Evolutionary conservation across 2,329 filamentous ascomycete species (phyloP).

Genomic region (Ophiostoma sp.): DNA sequence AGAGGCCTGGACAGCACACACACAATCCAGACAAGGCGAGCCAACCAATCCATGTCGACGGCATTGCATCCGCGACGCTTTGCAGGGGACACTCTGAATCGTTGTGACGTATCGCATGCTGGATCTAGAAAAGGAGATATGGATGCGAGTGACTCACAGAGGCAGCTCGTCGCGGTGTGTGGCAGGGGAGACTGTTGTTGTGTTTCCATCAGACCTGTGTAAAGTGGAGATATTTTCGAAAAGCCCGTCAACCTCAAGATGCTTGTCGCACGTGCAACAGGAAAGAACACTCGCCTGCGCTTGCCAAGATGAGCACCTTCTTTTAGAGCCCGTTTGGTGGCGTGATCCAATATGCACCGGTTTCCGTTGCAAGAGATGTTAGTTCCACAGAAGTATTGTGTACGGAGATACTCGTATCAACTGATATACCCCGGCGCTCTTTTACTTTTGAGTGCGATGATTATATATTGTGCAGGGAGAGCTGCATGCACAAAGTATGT

Average conservation of each 20-base stretch:
- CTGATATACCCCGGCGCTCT: neutral
- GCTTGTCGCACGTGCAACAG: neutral
- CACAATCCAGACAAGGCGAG: neutral
- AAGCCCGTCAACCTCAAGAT: too few relatives aligned
- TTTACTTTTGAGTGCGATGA: neutral
- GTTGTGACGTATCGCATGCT: neutral
- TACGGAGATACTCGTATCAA: neutral
- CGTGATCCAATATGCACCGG: neutral
- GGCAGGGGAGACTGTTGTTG: neutral
- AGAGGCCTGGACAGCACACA: neutral
- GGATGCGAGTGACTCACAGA: neutral
- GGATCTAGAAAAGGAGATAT: neutral
- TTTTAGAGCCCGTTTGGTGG: neutral
- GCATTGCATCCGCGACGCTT: neutral
- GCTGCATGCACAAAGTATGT: too few relatives aligned
- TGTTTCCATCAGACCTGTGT: neutral
- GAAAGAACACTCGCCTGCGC: neutral
- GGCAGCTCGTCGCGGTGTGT: neutral
- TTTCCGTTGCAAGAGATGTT: neutral
- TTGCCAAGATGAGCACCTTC: neutral
- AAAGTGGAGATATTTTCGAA: neutral
- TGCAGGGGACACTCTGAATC: neutral
- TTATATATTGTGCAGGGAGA: neutral
- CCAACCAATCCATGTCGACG: slow-evolving; percentile 4
- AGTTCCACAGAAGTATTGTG: neutral